Percentiles rank a stretch among this genome's conserved stretches.
These are phyloP conservation scores for Mycena alexandri DNA, from an alignment of 768 basidiomycete species.

Conservation along the genomic window DNA sequence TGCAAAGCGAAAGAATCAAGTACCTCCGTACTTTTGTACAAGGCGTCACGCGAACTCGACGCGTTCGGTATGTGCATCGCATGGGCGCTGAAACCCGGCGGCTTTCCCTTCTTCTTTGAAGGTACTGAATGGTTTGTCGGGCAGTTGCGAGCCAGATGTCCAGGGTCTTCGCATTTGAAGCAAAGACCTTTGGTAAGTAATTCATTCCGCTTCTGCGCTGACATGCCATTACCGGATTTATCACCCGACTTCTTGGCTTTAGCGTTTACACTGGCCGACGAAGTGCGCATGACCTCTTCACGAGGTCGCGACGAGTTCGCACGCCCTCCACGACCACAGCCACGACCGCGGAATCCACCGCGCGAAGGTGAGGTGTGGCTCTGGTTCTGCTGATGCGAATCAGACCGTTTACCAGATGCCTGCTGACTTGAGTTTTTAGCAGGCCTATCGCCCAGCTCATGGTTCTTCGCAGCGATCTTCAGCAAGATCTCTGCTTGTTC, in stretches of 20 bases:
- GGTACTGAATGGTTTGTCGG: background rate
- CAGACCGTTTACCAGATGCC: too few species aligned
- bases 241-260: too few species aligned
- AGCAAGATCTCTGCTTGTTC: too few species aligned
- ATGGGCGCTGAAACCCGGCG: background rate
- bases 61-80: background rate
- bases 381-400: too few species aligned
- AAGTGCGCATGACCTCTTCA: background rate
- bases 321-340: background rate
- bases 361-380: background rate
- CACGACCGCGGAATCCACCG: background rate
- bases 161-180: background rate
- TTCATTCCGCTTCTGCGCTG: background rate
- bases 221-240: background rate
- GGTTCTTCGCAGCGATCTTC: too few species aligned
- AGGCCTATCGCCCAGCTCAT: too few species aligned
- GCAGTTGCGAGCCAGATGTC: background rate
- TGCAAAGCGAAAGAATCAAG: background rate
- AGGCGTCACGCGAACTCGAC: background rate
- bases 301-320: too few species aligned
- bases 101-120: constrained; percentile 9
- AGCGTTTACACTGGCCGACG: background rate
- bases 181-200: background rate
- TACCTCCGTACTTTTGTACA: background rate
- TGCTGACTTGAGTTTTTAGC: too few species aligned